Conservation (phyloP, 768 basidiomycete genomes). For the Tubosaeta sp. region DNA sequence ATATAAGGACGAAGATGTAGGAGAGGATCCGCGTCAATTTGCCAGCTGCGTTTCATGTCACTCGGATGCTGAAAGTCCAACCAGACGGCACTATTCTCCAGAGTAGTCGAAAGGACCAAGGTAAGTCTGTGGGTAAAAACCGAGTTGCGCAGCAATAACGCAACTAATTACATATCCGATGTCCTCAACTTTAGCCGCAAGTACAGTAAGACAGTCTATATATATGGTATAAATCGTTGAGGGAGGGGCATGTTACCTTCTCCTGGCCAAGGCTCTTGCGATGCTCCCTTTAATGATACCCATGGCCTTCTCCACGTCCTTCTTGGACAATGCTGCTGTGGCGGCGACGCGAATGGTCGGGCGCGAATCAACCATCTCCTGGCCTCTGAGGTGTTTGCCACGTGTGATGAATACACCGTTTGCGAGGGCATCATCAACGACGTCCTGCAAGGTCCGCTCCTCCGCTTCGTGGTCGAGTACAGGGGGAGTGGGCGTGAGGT, state of each 20-base stretch:
- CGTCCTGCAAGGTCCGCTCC: conserved; percentile 81
- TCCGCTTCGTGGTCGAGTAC: conserved; percentile 57
- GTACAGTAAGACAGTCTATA: conserved; percentile 23
- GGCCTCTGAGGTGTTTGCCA: conserved; percentile 74
- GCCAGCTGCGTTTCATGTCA: no score
- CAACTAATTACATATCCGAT: conserved; percentile 6
- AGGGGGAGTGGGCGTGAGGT: conserved; percentile 20
- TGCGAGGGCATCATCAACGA: conserved; percentile 80
- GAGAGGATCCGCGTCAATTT: no score
- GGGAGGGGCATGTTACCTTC: conserved; percentile 33
- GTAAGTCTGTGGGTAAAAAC: not conserved
- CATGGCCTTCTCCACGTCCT: conserved; percentile 90
- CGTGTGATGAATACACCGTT: conserved; percentile 86
- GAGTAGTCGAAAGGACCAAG: no score
- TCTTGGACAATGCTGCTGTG: conserved; percentile 73
- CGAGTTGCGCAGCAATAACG: not conserved
- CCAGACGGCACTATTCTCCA: no score
- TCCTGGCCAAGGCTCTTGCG: conserved; percentile 66
- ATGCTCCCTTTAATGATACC: conserved; percentile 68
- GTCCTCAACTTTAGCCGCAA: not conserved
- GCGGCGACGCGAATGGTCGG: conserved; percentile 86
- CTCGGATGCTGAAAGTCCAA: not conserved
- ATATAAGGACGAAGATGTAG: no score
- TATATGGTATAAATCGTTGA: conserved; percentile 28
- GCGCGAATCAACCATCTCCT: conserved; percentile 76